Evolutionary conservation across 1,139 yeast species (phyloP), one percentile per base, ranked within the genome.

Genomic region (Insectozyma bohioensis): DNA sequence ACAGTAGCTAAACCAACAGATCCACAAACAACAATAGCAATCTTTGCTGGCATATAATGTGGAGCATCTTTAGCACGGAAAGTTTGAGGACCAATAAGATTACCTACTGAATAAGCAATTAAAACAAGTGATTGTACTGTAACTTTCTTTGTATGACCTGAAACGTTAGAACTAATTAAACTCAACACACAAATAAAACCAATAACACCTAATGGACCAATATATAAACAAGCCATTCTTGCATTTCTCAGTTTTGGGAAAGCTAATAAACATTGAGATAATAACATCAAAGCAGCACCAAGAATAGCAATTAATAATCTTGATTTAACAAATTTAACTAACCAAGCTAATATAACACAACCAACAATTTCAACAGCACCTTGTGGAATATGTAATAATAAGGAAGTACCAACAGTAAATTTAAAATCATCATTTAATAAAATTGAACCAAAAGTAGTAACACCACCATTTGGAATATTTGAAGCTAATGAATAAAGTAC

Each of bases 31-130:
- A 62, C 65, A 36, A 67, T 57, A 13, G 61, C 50, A 10, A 58
- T 52, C 38, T 66, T 63, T 2, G 79, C 83, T 3, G 72, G 63
- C 2, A 51, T 46, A 46, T 76, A 78, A 9, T 43, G 48, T 9
- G 87, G 87, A 1, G 77, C 76, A 45, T 78, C 75, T 5, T 44
- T 43, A 0, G 61, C 60, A 41, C 72, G 61, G 50, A 80, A 82
- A 28, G 82, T 69, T 51, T 80, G 87, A 3, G 90, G 88, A 4
- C 90, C 90, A 30, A 80, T 64, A 31, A 83, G 61, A 43, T 83
- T 83, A 16, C 92, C 87, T 17, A 74, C 72, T 45, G 84, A 78
- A 49, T 78, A 81, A 1, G 78, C 83, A 35, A 81, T 62, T 54
- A 82, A 69, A 24, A 71, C 69, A 19, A 78, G 49, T 1, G 84